phyloP scores from a whole-genome alignment of 1,284 basidiomycete species.

The Boletellus deceptivus region DNA sequence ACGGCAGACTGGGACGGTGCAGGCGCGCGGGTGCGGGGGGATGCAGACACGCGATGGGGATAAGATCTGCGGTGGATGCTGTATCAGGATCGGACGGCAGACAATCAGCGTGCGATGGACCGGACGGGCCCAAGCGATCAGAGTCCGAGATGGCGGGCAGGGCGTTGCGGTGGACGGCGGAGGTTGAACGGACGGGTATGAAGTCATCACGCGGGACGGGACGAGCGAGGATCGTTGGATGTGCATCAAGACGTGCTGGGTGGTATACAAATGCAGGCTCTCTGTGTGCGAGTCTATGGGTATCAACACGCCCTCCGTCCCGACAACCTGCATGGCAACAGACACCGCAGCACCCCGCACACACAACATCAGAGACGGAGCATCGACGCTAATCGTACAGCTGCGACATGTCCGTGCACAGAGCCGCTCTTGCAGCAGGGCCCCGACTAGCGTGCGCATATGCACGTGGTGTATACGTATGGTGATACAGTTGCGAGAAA shows the following conservation, averaged over 20 bases:
- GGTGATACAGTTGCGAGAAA: slow-evolving; percentile 30
- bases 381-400: slow-evolving; percentile 26
- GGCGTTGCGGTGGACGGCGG: slow-evolving; percentile 1
- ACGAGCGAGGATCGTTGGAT: slow-evolving; percentile 5
- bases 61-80: no score
- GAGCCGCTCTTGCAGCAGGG: slow-evolving; percentile 1
- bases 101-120: neutral
- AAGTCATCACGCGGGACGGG: slow-evolving; percentile 29
- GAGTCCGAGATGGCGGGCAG: slow-evolving; percentile 25
- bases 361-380: slow-evolving; percentile 4
- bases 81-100: neutral
- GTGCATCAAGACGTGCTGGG: slow-evolving; percentile 6
- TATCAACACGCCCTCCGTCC: slow-evolving; percentile 9
- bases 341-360: slow-evolving; percentile 20
- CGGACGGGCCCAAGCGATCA: slow-evolving; percentile 14
- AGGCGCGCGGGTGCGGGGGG: no score
- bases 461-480: slow-evolving; percentile 36
- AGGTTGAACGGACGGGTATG: slow-evolving; percentile 18
- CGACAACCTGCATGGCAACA: slow-evolving; percentile 25
- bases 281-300: slow-evolving; percentile 25
- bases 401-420: slow-evolving; percentile 23
- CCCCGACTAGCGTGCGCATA: slow-evolving; percentile 34
- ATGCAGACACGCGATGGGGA: no score
- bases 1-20: no score
- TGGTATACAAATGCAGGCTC: slow-evolving; percentile 19